These are phyloP conservation scores for Vitis amurensis DNA, from an alignment of 164 flowering plant species.

Conservation along the genomic window DNA sequence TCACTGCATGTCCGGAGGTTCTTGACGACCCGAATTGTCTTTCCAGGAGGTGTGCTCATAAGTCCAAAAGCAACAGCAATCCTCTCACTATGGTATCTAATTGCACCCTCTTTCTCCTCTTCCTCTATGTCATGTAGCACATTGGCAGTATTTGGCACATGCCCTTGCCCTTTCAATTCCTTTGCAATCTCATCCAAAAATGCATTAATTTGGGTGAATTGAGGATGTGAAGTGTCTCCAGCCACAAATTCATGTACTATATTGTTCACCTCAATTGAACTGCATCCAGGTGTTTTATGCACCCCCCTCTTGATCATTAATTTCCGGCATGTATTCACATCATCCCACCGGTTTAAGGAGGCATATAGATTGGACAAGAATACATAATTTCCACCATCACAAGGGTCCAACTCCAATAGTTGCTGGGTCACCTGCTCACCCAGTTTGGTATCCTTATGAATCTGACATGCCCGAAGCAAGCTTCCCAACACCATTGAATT, in stretches of 20 bases:
- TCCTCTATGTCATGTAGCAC: conserved; percentile 43
- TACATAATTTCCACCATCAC: conserved; percentile 42
- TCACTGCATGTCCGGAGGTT: conserved; percentile 37
- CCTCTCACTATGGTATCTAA: conserved; percentile 41
- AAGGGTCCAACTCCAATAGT: conserved; percentile 34
- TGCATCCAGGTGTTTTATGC: conserved; percentile 38
- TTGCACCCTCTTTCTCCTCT: conserved; percentile 44
- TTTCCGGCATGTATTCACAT: conserved; percentile 26
- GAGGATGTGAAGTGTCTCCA: conserved; percentile 41
- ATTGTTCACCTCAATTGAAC: conserved; percentile 38
- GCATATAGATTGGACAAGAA: conserved; percentile 41
- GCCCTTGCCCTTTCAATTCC: conserved; percentile 27
- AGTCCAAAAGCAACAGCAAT: conserved; percentile 46
- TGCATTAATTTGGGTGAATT: conserved; percentile 21
- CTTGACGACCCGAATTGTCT: conserved; percentile 36
- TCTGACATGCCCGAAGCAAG: conserved; percentile 36
- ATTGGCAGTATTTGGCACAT: conserved; percentile 24
- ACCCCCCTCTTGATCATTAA: conserved; percentile 35
- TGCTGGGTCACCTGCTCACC: conserved; percentile 28
- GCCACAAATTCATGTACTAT: conserved; percentile 37
- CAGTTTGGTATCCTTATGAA: conserved; percentile 30
- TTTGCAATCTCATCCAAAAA: conserved; percentile 29
- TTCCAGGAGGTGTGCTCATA: conserved; percentile 32
- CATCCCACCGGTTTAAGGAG: conserved; percentile 32
- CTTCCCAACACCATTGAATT: conserved; percentile 33